These are phyloP conservation scores for Nematodospora anomalae DNA, from an alignment of 1,139 yeast species.

Conservation along the genomic window DNA sequence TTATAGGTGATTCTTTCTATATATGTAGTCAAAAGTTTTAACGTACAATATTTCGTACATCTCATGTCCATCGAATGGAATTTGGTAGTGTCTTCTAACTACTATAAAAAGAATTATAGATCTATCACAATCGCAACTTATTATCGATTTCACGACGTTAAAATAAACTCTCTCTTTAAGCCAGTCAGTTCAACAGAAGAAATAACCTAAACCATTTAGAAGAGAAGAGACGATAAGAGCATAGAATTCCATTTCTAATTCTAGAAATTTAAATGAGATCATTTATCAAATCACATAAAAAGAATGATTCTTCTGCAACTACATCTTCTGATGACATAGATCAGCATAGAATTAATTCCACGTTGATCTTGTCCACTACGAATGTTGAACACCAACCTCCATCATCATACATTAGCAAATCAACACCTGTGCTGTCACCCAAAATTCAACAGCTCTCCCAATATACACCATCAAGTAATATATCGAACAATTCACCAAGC, in stretches of 20 bases:
- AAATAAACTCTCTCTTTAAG: too few species aligned
- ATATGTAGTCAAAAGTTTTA: too few species aligned
- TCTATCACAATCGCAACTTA: too few species aligned
- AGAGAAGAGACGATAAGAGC: too few species aligned
- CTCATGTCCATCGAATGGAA: too few species aligned
- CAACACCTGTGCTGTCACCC: conserved; percentile 27
- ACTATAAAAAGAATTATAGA: too few species aligned
- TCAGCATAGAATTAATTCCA: conserved; percentile 4
- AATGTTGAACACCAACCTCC: conserved; percentile 8
- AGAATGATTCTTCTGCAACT: conserved; percentile 23
- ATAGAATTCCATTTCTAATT: too few species aligned
- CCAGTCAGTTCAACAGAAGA: too few species aligned
- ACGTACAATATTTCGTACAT: too few species aligned
- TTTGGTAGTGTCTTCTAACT: too few species aligned
- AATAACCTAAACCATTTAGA: too few species aligned
- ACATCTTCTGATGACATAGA: conserved; percentile 2
- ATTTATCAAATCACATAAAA: conserved; percentile 46
- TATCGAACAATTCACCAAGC: conserved; percentile 16
- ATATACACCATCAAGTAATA: conserved; percentile 29
- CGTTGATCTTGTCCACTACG: neutral
- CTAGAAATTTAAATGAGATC: conserved; percentile 37
- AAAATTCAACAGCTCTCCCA: conserved; percentile 20
- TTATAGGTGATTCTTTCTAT: conserved; percentile 11
- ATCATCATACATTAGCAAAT: conserved; percentile 1
- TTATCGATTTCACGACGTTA: too few species aligned